phyloP scores from a whole-genome alignment of 495 filamentous ascomycete genomes.

The Thermothielavioides terrestris region DNA sequence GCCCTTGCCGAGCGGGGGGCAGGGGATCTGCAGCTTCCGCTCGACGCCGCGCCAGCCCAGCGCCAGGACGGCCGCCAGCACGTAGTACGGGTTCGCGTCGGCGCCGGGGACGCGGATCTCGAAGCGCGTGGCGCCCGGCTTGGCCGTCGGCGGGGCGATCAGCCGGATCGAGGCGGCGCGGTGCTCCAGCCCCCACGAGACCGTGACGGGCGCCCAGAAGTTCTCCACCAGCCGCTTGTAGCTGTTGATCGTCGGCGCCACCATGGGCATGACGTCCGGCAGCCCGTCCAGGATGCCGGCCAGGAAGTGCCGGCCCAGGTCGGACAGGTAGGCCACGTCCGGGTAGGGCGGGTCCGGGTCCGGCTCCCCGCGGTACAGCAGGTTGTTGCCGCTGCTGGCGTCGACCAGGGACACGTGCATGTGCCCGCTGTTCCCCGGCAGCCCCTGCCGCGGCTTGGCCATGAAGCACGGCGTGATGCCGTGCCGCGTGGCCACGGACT shows the following conservation, averaged over 20 bases:
- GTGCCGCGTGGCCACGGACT: slow-evolving; percentile 72
- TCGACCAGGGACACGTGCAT: slow-evolving; percentile 84
- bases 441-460: slow-evolving; percentile 87
- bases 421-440: slow-evolving; percentile 91
- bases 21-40: slow-evolving; percentile 73
- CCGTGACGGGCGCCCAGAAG: slow-evolving; percentile 96
- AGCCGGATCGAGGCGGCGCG: slow-evolving; percentile 84
- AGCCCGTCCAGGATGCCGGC: slow-evolving; percentile 83
- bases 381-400: slow-evolving; percentile 57
- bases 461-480: slow-evolving; percentile 97
- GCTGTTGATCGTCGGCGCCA: slow-evolving; percentile 91
- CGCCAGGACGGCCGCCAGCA: slow-evolving; percentile 77
- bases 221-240: slow-evolving; percentile 98
- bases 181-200: slow-evolving; percentile 94
- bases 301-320: slow-evolving; percentile 86
- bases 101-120: slow-evolving; percentile 89
- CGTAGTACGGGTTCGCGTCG: slow-evolving; percentile 80
- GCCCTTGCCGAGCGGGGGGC: slow-evolving; percentile 76
- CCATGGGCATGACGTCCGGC: slow-evolving; percentile 89
- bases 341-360: slow-evolving; percentile 62
- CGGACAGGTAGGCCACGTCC: slow-evolving; percentile 72
- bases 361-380: slow-evolving; percentile 62
- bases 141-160: slow-evolving; percentile 77
- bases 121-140: slow-evolving; percentile 76
- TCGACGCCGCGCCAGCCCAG: slow-evolving; percentile 85